A percentile compares a stretch with the other conserved stretches of the same genome.
These are phyloP conservation scores for Yamadazyma dushanensis DNA, from an alignment of 1,139 yeast species.

Conservation along the genomic window DNA sequence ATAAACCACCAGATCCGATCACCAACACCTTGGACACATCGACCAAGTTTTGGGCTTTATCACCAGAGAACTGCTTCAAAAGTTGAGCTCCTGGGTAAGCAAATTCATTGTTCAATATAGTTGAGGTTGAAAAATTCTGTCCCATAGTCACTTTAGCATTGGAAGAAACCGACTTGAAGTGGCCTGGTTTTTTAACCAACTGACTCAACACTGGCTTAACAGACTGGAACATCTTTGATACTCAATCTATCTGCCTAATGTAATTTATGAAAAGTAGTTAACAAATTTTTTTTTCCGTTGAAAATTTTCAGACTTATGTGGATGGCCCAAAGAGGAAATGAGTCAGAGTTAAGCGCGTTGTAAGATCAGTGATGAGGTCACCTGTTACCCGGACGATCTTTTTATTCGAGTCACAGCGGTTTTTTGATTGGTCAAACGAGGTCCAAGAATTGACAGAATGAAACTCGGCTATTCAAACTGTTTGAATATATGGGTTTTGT, in stretches of 20 bases:
- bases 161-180: neutral
- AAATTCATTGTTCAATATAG: slow-evolving; percentile 3
- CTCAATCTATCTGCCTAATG: too few relatives aligned
- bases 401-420: too few relatives aligned
- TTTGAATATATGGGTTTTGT: too few relatives aligned
- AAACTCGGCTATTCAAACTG: too few relatives aligned
- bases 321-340: slow-evolving; percentile 34
- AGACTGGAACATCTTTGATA: slow-evolving; percentile 5
- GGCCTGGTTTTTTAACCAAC: neutral
- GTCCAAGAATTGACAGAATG: neutral
- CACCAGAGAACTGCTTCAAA: slow-evolving; percentile 31
- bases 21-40: slow-evolving; percentile 88
- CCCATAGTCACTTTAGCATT: neutral
- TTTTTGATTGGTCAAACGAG: too few relatives aligned
- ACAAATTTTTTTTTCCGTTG: slow-evolving; percentile 4
- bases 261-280: neutral
- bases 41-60: slow-evolving; percentile 52
- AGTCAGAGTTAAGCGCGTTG: slow-evolving; percentile 41
- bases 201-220: slow-evolving; percentile 10
- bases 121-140: slow-evolving; percentile 1
- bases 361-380: slow-evolving; percentile 25
- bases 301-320: slow-evolving; percentile 12
- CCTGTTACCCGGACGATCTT: slow-evolving; percentile 22
- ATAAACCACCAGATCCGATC: slow-evolving; percentile 96
- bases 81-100: slow-evolving; percentile 45